Percentiles rank a stretch among this genome's conserved stretches.
These are phyloP conservation scores for Diaporthe caulivora DNA, from an alignment of 2,329 filamentous ascomycete species.

Conservation along the genomic window DNA sequence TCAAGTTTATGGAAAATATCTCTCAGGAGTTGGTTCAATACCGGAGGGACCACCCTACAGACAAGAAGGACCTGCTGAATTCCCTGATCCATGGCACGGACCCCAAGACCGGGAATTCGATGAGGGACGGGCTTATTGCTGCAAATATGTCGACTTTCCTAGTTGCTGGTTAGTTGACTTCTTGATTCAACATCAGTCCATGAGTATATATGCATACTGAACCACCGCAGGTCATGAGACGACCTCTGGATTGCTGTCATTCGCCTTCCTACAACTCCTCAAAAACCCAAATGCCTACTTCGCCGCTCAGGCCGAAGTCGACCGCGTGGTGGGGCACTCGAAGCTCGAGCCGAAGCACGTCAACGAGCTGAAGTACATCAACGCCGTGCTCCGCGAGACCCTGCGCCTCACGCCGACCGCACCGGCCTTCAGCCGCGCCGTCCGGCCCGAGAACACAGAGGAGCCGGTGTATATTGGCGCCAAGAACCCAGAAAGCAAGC, in stretches of 20 bases:
- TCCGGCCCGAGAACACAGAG: not conserved
- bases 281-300: conserved; percentile 71
- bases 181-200: rapidly evolving
- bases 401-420: conserved; percentile 73
- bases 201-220: not conserved
- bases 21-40: conserved; percentile 71
- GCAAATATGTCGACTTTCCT: conserved; percentile 81
- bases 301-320: conserved; percentile 76
- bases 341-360: conserved; percentile 72
- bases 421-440: conserved; percentile 57
- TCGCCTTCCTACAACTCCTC: conserved; percentile 73
- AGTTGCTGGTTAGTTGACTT: conserved; percentile 60
- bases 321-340: conserved; percentile 70
- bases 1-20: conserved; percentile 66
- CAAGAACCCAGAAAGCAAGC: conserved; percentile 65
- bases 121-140: conserved; percentile 73
- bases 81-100: conserved; percentile 78
- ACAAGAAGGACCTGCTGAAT: conserved; percentile 75
- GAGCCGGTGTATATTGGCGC: conserved; percentile 50
- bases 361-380: conserved; percentile 73
- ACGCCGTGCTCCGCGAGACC: conserved; percentile 75
- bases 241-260: conserved; percentile 75
- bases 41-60: conserved; percentile 65
- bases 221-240: conserved; percentile 70
- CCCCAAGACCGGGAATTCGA: conserved; percentile 72